phyloP scores from a whole-genome alignment of 1,284 basidiomycete species.

The Rhodotorula sp. region DNA sequence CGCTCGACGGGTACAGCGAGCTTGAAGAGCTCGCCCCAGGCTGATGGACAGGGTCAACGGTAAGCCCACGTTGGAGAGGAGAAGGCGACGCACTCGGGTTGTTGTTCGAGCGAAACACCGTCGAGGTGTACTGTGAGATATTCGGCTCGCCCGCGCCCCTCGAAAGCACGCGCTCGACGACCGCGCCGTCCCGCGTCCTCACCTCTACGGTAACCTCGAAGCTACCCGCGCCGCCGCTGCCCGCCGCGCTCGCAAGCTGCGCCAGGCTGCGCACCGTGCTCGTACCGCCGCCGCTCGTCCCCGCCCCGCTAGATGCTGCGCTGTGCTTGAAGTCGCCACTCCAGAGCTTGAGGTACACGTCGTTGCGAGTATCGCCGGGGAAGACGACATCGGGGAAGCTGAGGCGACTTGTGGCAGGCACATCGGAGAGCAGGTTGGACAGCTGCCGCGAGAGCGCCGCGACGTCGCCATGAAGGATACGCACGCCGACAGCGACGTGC shows the following conservation, averaged over 20 bases:
- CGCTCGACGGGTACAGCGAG: constrained; percentile 70
- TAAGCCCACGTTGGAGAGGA: too few species aligned
- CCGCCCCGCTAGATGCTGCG: background rate
- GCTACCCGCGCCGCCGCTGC: constrained; percentile 55
- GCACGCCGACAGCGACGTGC: constrained; percentile 79
- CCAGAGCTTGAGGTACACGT: constrained; percentile 90
- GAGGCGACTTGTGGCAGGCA: constrained; percentile 80
- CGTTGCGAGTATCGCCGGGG: constrained; percentile 87
- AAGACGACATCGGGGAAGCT: constrained; percentile 97
- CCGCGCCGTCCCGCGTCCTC: constrained; percentile 71
- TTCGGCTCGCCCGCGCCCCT: constrained; percentile 82
- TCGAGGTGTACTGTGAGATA: constrained; percentile 79
- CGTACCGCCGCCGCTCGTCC: constrained; percentile 9
- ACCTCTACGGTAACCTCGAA: constrained; percentile 90
- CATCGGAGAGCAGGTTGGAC: constrained; percentile 79
- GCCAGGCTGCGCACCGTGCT: constrained; percentile 31
- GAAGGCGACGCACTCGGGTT: constrained; percentile 39
- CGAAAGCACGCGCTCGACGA: constrained; percentile 72
- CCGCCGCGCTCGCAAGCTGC: constrained; percentile 14
- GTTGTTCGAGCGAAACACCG: constrained; percentile 67
- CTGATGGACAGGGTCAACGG: constrained; percentile 54
- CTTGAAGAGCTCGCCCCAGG: constrained; percentile 91
- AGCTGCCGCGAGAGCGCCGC: constrained; percentile 77
- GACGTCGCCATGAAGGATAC: constrained; percentile 81
- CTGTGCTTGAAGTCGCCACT: constrained; percentile 68